Evolutionary conservation across 2,329 filamentous ascomycete species (phyloP), one percentile per base, ranked within the genome.

Genomic region (Diplocarpon rosae): DNA sequence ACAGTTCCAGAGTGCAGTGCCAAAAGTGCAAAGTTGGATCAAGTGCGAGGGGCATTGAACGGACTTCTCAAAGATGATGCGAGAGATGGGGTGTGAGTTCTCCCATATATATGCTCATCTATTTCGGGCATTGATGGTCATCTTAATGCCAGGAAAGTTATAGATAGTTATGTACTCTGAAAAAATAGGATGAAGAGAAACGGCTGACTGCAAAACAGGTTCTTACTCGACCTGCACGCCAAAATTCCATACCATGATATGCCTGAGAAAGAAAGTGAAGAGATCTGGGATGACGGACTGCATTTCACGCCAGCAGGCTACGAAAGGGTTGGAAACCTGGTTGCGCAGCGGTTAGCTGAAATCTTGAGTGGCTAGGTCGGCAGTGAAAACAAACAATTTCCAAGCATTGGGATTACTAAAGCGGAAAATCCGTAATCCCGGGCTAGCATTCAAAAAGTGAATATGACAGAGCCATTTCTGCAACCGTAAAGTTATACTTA

Each of bases 231-330:
- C 56, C 66, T 83, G 15, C 58, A 69, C 50, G 57, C 63, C 11
- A 68, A 66, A 9, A 64, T 83, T 5, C 75, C 76, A 0, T 81
- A 71, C 52, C 67, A 70, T 51, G 55, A 59, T n/a, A 67, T 81
- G 55, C 56, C 65, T 1, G 58, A 66, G 9, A 56, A 63, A 1
- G 69, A 75, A 42, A 66, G 67, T 16, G 46, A 64, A 1, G 63
- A 61, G 47, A 72, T 76, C 54, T 83, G 77, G 75, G 70, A 78
- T 51, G 79, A 83, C 58, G 71, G 69, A 11, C 51, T 83, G 20
- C 78, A 84, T 62, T 66, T 83, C 7, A 74, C 71, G 0, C 60
- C 65, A 0, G 67, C 64, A 5, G 80, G 80, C 5, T 83, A 83
- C 63, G 69, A 78, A 53, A 65, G 73, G 55, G 75, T 83, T 65